phyloP scores from a whole-genome alignment of 345 rosid genomes.

The Lepidium sativum region DNA sequence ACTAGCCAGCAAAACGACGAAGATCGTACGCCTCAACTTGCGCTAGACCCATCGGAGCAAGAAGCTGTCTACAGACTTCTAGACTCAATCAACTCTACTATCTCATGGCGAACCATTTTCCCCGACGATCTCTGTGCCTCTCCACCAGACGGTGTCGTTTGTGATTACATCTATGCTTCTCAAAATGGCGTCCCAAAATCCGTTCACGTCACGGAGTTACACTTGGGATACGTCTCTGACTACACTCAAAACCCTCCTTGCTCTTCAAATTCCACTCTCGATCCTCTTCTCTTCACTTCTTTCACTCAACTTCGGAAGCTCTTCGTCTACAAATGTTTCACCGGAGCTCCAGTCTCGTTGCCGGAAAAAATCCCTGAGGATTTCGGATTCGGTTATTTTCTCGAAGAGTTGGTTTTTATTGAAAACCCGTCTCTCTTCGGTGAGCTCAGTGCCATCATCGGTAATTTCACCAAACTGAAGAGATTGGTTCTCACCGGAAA shows the following conservation, averaged over 20 bases:
- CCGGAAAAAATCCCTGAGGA: conserved; percentile 27
- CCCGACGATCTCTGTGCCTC: conserved; percentile 58
- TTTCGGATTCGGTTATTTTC: conserved; percentile 37
- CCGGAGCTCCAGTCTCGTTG: conserved; percentile 23
- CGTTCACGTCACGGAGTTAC: conserved; percentile 49
- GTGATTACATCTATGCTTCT: conserved; percentile 33
- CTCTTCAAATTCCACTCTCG: conserved; percentile 39
- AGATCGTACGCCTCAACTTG: conserved; percentile 9
- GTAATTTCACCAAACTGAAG: conserved; percentile 36
- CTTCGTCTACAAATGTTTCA: conserved; percentile 61
- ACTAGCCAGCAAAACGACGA: conserved; percentile 18
- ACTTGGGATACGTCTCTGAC: conserved; percentile 57
- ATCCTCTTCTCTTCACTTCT: conserved; percentile 44
- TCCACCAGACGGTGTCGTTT: conserved; percentile 60
- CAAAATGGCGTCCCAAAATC: conserved; percentile 1
- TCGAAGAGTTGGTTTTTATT: conserved; percentile 55
- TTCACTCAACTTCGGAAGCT: conserved; percentile 52
- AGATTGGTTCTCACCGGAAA: conserved; percentile 48
- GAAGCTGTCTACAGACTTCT: conserved; percentile 46
- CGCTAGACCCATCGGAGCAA: conserved; percentile 47
- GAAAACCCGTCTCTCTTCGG: conserved; percentile 48
- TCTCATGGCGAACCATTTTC: conserved; percentile 50
- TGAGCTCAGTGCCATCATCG: conserved; percentile 29
- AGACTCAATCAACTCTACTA: conserved; percentile 39
- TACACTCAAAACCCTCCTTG: conserved; percentile 56